These are phyloP conservation scores for Biancaea sappan DNA, from an alignment of 306 rosid species.

Conservation along the genomic window DNA sequence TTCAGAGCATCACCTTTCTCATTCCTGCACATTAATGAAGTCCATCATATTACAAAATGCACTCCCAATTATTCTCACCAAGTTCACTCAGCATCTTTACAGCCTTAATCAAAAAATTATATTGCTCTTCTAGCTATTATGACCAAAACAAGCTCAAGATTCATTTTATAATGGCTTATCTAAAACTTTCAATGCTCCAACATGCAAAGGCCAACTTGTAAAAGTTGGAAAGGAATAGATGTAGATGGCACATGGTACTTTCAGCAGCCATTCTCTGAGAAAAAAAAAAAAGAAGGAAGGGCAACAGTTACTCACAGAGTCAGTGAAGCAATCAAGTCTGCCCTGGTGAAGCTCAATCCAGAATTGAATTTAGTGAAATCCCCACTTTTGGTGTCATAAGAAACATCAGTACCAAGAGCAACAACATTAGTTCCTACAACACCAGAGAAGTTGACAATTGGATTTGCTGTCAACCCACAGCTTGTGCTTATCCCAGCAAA, in stretches of 20 bases:
- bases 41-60: conserved; percentile 11
- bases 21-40: conserved; percentile 58
- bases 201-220: background rate
- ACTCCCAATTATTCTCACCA: background rate
- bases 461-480: conserved; percentile 89
- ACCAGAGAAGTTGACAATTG: conserved; percentile 81
- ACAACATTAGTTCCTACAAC: conserved; percentile 68
- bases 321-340: conserved; percentile 75
- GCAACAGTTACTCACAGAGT: conserved; percentile 63
- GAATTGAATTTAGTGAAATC: conserved; percentile 72
- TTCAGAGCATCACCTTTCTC: conserved; percentile 69
- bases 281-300: background rate
- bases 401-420: conserved; percentile 82
- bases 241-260: background rate
- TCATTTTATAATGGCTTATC: background rate
- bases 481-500: conserved; percentile 85
- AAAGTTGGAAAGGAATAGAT: conserved; percentile 8
- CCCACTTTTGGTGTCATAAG: conserved; percentile 76
- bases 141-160: background rate
- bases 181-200: background rate
- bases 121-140: background rate
- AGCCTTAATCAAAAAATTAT: background rate
- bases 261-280: background rate
- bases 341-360: conserved; percentile 67
- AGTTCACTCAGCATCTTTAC: background rate